Evolutionary conservation across 75 land plant species (phyloP).

Genomic region (Cunninghamia lanceolata): DNA sequence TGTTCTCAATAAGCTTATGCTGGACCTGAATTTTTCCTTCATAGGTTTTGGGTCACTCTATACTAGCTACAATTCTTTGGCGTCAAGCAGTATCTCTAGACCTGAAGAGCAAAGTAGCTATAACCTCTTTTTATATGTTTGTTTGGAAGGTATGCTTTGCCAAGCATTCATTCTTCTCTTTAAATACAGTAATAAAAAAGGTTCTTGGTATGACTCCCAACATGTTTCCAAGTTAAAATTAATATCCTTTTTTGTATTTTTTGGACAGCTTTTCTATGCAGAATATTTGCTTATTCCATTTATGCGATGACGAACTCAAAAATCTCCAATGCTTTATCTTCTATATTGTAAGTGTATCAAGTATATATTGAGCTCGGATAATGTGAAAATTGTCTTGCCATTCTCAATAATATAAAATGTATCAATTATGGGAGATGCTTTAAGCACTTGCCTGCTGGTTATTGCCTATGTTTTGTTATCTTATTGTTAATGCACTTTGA

Average conservation of each 20-base stretch:
- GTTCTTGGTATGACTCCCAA: not conserved
- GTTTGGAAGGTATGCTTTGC: slow-evolving; percentile 85
- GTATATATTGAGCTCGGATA: not conserved
- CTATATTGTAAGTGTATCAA: not conserved
- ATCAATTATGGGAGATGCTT: not conserved
- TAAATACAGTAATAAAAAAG: not conserved
- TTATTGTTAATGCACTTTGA: not conserved
- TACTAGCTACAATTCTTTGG: slow-evolving; percentile 75
- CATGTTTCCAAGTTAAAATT: not conserved
- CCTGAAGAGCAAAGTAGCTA: slow-evolving; percentile 70
- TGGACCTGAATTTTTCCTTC: not conserved
- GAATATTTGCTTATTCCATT: slow-evolving; percentile 93
- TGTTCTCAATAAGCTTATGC: not conserved
- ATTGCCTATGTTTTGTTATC: not conserved
- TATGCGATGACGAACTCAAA: slow-evolving; percentile 52
- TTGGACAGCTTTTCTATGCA: slow-evolving; percentile 89
- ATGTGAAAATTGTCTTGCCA: not conserved
- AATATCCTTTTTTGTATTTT: slow-evolving; percentile 5
- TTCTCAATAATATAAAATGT: not conserved
- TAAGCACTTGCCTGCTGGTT: not conserved
- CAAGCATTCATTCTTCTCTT: not conserved
- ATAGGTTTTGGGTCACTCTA: slow-evolving; percentile 77
- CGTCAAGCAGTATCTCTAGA: slow-evolving; percentile 56
- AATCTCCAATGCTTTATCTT: not conserved
- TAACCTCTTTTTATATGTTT: slow-evolving; percentile 95